phyloP scores from a whole-genome alignment of 805 yeast species.

The Millerago galiae region DNA sequence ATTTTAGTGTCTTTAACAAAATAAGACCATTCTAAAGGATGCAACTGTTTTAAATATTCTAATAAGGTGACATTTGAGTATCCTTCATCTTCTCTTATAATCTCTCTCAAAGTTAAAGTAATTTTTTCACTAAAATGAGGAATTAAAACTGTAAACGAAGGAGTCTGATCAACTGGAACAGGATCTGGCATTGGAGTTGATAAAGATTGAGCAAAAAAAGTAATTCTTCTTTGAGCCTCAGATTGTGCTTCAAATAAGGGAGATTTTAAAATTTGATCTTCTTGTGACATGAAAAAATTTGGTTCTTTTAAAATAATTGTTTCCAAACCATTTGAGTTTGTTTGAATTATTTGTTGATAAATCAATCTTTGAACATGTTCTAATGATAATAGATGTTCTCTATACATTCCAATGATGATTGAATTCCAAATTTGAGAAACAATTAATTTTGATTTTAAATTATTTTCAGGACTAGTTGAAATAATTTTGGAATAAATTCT shows the following conservation, averaged over 20 bases:
- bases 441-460: slow-evolving; percentile 93
- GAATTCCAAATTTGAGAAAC: slow-evolving; percentile 99
- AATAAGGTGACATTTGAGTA: slow-evolving; percentile 55
- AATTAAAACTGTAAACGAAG: slow-evolving; percentile 73
- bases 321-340: slow-evolving; percentile 30
- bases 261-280: slow-evolving; percentile 60
- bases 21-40: slow-evolving; percentile 62
- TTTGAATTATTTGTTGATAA: slow-evolving; percentile 74
- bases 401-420: slow-evolving; percentile 95
- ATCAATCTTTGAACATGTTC: slow-evolving; percentile 96
- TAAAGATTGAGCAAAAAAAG: slow-evolving; percentile 85
- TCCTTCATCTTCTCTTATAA: slow-evolving; percentile 64
- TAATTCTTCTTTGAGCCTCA: slow-evolving; percentile 77
- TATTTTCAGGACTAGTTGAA: slow-evolving; percentile 63
- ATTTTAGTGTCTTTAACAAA: slow-evolving; percentile 63
- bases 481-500: slow-evolving; percentile 68
- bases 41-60: slow-evolving; percentile 62
- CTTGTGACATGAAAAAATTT: slow-evolving; percentile 72
- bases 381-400: slow-evolving; percentile 95
- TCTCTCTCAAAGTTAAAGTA: slow-evolving; percentile 66
- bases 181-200: slow-evolving; percentile 83
- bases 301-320: slow-evolving; percentile 57
- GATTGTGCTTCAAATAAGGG: slow-evolving; percentile 54
- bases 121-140: slow-evolving; percentile 89
- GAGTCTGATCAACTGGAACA: slow-evolving; percentile 60